Conservation (phyloP, 495 filamentous ascomycete species). For the Penicillium macrosclerotiorum region DNA sequence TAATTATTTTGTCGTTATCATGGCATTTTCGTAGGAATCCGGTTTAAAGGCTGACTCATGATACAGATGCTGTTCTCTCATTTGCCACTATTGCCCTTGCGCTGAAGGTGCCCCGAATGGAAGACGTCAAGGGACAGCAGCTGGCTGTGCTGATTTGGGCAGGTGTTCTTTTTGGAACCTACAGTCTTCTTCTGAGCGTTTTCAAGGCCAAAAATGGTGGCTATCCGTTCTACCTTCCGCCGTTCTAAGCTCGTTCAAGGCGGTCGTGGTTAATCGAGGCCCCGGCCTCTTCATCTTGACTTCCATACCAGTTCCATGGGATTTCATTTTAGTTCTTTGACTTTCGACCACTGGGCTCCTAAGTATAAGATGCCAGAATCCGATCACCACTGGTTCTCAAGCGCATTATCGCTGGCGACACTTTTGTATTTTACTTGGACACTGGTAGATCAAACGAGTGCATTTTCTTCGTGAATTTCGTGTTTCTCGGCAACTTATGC, state of each 20-base stretch:
- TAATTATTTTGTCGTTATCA: background rate
- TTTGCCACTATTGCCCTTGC: conserved; percentile 88
- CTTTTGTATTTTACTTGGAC: conserved; percentile 9
- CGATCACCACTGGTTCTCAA: background rate
- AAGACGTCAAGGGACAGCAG: conserved; percentile 74
- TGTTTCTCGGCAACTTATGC: background rate
- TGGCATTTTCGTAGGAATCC: too few species aligned
- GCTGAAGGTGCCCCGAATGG: conserved; percentile 85
- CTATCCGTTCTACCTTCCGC: conserved; percentile 92
- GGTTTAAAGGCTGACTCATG: too few species aligned
- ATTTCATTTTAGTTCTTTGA: too few species aligned
- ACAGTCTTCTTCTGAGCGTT: conserved; percentile 90
- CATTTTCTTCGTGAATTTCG: background rate
- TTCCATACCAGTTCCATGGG: too few species aligned
- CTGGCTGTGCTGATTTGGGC: conserved; percentile 82
- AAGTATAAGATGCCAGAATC: background rate
- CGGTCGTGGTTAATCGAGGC: too few species aligned
- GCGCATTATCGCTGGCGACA: conserved; percentile 20
- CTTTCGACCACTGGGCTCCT: too few species aligned
- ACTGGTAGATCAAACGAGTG: conserved; percentile 12
- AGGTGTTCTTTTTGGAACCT: conserved; percentile 72
- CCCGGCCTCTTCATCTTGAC: too few species aligned
- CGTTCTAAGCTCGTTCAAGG: too few species aligned
- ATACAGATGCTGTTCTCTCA: conserved; percentile 82
- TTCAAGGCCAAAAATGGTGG: conserved; percentile 94